Percentiles rank a stretch among this genome's conserved stretches.
These are phyloP conservation scores for Rhodofomes roseus DNA, from an alignment of 1,284 basidiomycete species.

Conservation along the genomic window DNA sequence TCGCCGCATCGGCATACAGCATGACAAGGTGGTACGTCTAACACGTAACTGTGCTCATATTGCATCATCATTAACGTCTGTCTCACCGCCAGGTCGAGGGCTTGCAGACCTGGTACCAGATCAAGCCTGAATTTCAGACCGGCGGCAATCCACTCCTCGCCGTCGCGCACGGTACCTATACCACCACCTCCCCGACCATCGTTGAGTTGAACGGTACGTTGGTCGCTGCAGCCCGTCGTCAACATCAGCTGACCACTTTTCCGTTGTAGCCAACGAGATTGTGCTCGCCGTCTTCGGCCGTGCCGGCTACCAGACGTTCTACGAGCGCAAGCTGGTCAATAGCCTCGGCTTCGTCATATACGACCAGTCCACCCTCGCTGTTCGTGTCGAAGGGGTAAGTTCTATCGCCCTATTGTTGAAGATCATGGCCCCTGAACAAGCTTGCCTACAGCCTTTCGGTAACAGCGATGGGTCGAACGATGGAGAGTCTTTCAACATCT, in stretches of 20 bases:
- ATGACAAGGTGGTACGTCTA: constrained; percentile 10
- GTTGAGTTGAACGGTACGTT: neutral
- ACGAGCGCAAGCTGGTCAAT: constrained; percentile 13
- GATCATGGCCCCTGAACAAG: neutral
- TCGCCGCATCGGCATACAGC: constrained; percentile 8
- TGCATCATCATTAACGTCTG: neutral
- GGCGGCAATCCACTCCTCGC: neutral
- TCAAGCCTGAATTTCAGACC: neutral
- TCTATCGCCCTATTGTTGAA: neutral
- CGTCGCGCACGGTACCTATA: constrained; percentile 11
- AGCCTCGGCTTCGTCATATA: constrained; percentile 15
- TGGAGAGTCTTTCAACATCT: constrained; percentile 10
- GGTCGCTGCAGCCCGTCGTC: neutral
- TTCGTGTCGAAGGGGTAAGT: constrained; percentile 11
- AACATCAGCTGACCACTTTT: no score
- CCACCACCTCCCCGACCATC: neutral
- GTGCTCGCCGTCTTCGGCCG: constrained; percentile 13
- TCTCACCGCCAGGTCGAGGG: constrained; percentile 12
- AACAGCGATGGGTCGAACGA: constrained; percentile 10
- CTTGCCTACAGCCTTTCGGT: constrained; percentile 14
- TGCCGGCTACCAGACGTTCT: constrained; percentile 11
- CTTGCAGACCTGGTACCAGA: constrained; percentile 10
- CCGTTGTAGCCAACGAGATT: constrained; percentile 11
- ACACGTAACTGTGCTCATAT: no score
- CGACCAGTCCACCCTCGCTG: constrained; percentile 2